phyloP scores from a whole-genome alignment of 148 eudicot genomes.

The Rhododendron kiyosumense region DNA sequence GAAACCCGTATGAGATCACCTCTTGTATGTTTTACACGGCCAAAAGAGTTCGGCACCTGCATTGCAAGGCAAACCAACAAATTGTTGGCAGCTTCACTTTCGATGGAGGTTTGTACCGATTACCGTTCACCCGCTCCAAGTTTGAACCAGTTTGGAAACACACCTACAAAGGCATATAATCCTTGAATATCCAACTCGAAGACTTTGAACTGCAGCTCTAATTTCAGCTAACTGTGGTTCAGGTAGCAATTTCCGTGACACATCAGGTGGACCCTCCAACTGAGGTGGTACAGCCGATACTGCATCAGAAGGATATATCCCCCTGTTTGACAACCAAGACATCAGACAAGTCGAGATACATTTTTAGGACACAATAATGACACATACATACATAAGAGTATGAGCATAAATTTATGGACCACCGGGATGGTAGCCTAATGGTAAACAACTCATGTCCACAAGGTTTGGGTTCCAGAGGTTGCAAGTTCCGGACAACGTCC shows the following conservation, averaged over 20 bases:
- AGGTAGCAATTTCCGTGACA: slow-evolving; percentile 14
- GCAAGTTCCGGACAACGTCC: not conserved
- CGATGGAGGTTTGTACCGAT: not conserved
- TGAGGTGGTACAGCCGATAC: slow-evolving; percentile 45
- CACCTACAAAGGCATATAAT: slow-evolving; percentile 53
- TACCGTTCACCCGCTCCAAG: slow-evolving; percentile 17
- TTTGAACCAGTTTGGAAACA: slow-evolving; percentile 44
- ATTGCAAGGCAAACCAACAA: not conserved
- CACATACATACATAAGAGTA: not conserved
- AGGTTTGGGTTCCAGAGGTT: not conserved
- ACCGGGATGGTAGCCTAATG: not conserved
- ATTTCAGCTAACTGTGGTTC: slow-evolving; percentile 40
- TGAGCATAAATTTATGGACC: not conserved
- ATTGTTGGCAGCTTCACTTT: not conserved
- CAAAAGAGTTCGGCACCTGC: not conserved
- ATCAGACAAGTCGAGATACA: slow-evolving; percentile 6
- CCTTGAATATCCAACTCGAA: slow-evolving; percentile 59
- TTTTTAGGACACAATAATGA: not conserved
- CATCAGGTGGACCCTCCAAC: slow-evolving; percentile 27
- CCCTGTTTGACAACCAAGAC: slow-evolving; percentile 38
- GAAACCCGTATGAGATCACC: not conserved
- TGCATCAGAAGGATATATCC: slow-evolving; percentile 61
- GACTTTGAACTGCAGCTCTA: slow-evolving; percentile 41
- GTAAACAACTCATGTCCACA: not conserved
- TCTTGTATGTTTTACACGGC: not conserved